phyloP scores from a whole-genome alignment of 2,329 filamentous ascomycete genomes.

The Sphaerulina populicola region DNA sequence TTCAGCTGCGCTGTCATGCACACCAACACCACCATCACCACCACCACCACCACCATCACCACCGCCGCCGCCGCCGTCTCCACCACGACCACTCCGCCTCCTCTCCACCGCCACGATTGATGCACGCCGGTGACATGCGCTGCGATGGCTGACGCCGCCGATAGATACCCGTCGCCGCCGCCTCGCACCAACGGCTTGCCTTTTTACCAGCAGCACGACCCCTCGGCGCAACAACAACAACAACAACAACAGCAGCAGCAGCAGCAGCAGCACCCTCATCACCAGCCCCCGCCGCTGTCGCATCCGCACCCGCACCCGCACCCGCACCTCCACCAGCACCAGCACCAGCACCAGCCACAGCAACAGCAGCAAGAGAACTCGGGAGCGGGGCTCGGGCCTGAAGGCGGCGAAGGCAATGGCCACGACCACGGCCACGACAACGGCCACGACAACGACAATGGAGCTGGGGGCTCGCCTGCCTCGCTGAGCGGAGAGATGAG shows the following conservation, averaged over 20 bases:
- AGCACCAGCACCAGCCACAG: neutral
- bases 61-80: too few relatives aligned
- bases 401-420: neutral
- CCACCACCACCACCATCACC: too few relatives aligned
- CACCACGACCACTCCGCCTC: too few relatives aligned
- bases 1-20: too few relatives aligned
- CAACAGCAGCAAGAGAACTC: constrained; percentile 1
- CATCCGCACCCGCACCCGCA: neutral
- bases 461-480: neutral
- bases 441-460: neutral
- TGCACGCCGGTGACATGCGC: neutral
- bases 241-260: neutral
- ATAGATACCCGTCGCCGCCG: constrained; percentile 11
- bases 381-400: neutral
- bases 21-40: too few relatives aligned
- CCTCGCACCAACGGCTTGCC: constrained; percentile 3
- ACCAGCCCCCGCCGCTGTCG: neutral
- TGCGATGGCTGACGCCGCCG: constrained; percentile 6
- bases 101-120: too few relatives aligned
- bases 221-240: neutral
- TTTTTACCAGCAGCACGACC: constrained; percentile 10
- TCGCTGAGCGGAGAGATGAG: constrained; percentile 1
- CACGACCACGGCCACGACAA: neutral
- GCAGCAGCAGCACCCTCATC: neutral
- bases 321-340: neutral